phyloP scores from a whole-genome alignment of 176 grass and related monocot genomes.

The Themeda triandra region DNA sequence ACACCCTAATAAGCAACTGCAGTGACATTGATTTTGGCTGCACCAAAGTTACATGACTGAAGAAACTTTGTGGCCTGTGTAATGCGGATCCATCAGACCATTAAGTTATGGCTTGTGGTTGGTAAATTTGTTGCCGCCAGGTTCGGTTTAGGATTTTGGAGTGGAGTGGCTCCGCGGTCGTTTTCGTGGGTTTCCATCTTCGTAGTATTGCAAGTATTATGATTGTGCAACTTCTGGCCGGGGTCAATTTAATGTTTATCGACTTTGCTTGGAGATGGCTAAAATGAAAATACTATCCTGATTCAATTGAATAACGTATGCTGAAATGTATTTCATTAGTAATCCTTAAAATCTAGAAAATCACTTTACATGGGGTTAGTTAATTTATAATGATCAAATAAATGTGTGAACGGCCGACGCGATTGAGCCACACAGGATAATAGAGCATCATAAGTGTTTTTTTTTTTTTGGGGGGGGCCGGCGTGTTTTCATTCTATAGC shows the following conservation, averaged over 20 bases:
- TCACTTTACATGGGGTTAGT: not conserved
- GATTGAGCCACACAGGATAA: no score
- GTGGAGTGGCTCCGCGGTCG: not conserved
- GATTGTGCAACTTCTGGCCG: not conserved
- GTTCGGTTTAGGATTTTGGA: not conserved
- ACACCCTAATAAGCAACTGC: conserved; percentile 47
- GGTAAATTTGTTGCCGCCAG: not conserved
- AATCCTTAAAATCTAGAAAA: not conserved
- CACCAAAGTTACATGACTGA: not conserved
- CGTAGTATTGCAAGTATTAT: not conserved
- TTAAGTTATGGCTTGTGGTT: conserved; percentile 26
- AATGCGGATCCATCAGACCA: conserved; percentile 33
- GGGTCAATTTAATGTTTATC: not conserved
- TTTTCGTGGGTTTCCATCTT: not conserved
- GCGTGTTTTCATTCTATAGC: no score
- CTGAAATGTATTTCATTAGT: not conserved
- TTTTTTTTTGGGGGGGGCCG: no score
- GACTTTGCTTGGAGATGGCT: not conserved
- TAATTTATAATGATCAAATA: no score
- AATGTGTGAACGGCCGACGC: no score
- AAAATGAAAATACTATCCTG: not conserved
- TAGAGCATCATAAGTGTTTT: no score
- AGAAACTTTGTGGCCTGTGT: conserved; percentile 20
- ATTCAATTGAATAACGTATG: not conserved
- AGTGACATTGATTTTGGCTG: conserved; percentile 32